Evolutionary conservation across 148 eudicot species (phyloP).

Genomic region (Diospyros kaki): DNA sequence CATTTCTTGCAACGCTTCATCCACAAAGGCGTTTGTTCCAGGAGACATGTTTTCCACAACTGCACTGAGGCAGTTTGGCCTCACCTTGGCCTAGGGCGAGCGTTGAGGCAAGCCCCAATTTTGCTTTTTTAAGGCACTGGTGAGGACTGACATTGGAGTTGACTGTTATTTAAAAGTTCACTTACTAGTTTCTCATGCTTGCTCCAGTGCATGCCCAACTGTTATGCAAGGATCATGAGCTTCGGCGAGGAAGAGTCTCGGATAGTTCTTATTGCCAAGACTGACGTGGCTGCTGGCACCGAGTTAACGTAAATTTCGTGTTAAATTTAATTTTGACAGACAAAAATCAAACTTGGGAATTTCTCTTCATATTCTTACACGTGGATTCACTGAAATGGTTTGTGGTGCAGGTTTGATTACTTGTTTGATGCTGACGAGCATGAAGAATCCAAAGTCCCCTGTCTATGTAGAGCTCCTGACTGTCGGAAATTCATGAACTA

Average conservation of each 20-base stretch:
- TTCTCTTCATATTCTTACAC: too few species aligned
- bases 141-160: too few species aligned
- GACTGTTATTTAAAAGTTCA: too few species aligned
- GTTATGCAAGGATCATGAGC: conserved; percentile 84
- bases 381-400: background rate
- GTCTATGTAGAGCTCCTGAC: conserved; percentile 82
- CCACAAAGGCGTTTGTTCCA: too few species aligned
- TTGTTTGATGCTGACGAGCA: conserved; percentile 94
- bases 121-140: too few species aligned
- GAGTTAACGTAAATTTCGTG: conserved; percentile 58
- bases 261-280: conserved; percentile 74
- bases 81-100: too few species aligned
- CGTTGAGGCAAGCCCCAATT: too few species aligned
- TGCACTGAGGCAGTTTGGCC: too few species aligned
- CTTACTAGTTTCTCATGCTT: too few species aligned
- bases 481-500: conserved; percentile 98
- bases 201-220: conserved; percentile 72
- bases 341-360: too few species aligned
- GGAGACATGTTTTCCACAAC: too few species aligned
- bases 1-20: too few species aligned
- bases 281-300: conserved; percentile 57
- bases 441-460: conserved; percentile 90
- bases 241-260: conserved; percentile 76
- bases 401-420: conserved; percentile 78
- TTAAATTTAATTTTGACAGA: background rate